Conservation (phyloP, 2,329 filamentous ascomycete genomes). For the Aspergillus fischeri region DNA sequence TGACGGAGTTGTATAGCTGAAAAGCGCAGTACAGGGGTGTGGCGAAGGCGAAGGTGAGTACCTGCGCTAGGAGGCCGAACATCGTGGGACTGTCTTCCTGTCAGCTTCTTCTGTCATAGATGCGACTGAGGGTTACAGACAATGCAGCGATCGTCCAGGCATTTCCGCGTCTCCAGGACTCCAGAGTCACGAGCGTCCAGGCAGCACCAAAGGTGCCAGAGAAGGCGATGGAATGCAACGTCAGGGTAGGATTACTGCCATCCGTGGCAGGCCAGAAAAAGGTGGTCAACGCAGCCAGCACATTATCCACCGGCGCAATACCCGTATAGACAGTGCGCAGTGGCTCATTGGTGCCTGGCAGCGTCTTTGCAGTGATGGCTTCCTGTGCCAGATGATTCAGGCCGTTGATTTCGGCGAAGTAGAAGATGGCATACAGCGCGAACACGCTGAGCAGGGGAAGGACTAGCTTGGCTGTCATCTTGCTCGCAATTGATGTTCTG, state of each 20-base stretch:
- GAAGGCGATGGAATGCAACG: conserved; percentile 37
- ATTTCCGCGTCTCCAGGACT: conserved; percentile 45
- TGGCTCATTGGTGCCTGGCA: conserved; percentile 24
- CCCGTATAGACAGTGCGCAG: conserved; percentile 34
- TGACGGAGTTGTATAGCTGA: conserved; percentile 43
- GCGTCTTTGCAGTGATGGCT: conserved; percentile 18
- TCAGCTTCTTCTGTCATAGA: conserved; percentile 6
- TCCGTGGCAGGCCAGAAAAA: conserved; percentile 42
- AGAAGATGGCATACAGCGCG: conserved; percentile 31
- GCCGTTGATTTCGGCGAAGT: conserved; percentile 32
- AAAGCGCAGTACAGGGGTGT: conserved; percentile 42
- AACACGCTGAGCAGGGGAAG: conserved; percentile 29
- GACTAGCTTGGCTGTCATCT: conserved; percentile 21
- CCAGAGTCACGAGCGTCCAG: conserved; percentile 43
- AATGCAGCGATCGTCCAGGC: conserved; percentile 37
- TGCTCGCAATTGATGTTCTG: background rate
- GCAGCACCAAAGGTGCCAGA: conserved; percentile 39
- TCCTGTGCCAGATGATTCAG: conserved; percentile 17
- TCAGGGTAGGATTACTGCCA: conserved; percentile 32
- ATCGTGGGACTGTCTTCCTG: conserved; percentile 25
- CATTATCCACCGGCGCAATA: conserved; percentile 26
- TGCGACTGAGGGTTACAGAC: conserved; percentile 28
- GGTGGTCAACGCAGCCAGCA: conserved; percentile 28
- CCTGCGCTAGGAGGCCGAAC: conserved; percentile 42
- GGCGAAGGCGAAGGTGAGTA: conserved; percentile 43